A percentile compares a stretch with the other conserved stretches of the same genome.
phyloP scores from a whole-genome alignment of 1,284 basidiomycete genomes.

The Leccinum pachyderme region DNA sequence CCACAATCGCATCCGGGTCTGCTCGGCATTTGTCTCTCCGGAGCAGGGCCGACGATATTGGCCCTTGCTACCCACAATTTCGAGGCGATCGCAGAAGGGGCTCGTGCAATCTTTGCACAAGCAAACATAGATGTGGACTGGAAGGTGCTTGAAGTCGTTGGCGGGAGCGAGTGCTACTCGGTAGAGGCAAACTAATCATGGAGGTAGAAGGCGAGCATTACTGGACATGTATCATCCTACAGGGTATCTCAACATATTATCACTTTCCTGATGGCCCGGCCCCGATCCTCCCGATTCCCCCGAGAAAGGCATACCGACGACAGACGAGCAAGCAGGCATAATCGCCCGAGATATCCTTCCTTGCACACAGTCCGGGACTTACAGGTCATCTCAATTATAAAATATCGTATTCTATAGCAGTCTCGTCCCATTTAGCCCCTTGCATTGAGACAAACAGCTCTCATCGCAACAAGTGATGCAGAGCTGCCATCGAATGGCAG shows the following conservation, averaged over 20 bases:
- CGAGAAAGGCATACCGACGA: no score
- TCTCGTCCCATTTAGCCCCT: conserved; percentile 44
- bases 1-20: conserved; percentile 89
- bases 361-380: no score
- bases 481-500: conserved; percentile 71
- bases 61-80: conserved; percentile 90
- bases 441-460: conserved; percentile 81
- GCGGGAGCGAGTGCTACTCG: conserved; percentile 43
- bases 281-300: no score
- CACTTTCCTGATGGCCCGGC: no score
- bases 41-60: conserved; percentile 96
- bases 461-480: conserved; percentile 68
- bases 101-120: conserved; percentile 69
- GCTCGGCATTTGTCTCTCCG: conserved; percentile 95
- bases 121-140: conserved; percentile 81
- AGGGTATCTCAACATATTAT: no score
- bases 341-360: no score
- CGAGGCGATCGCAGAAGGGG: conserved; percentile 80
- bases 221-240: conserved; percentile 1
- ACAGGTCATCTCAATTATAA: conserved; percentile 13
- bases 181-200: conserved; percentile 17
- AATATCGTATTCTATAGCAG: conserved; percentile 4
- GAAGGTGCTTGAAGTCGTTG: conserved; percentile 68
- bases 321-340: no score
- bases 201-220: conserved; percentile 18